These are phyloP conservation scores for Barbatosphaeria neglecta DNA, from an alignment of 495 filamentous ascomycete species.

Conservation along the genomic window DNA sequence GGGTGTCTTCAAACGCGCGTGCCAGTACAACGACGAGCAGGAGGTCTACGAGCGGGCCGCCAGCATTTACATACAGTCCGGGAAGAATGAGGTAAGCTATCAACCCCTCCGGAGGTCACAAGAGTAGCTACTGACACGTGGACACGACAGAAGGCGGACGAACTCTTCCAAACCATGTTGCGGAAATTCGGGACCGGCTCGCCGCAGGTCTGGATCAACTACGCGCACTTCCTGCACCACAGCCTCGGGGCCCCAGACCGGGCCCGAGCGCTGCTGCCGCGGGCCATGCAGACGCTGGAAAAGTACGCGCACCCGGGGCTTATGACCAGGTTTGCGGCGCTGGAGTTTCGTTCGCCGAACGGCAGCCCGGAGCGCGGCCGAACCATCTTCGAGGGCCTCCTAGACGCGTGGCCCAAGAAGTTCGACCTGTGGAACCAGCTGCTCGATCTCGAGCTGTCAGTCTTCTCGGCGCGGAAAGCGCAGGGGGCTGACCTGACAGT, in stretches of 20 bases:
- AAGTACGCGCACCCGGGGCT: conserved; percentile 59
- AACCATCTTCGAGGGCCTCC: conserved; percentile 83
- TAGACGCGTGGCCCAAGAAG: conserved; percentile 75
- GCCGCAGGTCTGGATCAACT: conserved; percentile 81
- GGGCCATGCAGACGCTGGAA: conserved; percentile 73
- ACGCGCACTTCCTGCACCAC: conserved; percentile 81
- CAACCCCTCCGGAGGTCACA: background rate
- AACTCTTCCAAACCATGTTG: conserved; percentile 70
- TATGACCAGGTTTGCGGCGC: conserved; percentile 73
- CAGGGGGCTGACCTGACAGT: conserved; percentile 43
- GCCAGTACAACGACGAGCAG: conserved; percentile 83
- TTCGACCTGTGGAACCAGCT: conserved; percentile 88
- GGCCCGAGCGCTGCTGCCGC: conserved; percentile 68
- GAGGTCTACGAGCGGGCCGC: conserved; percentile 82
- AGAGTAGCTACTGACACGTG: conserved; percentile 13
- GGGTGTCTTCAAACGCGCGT: conserved; percentile 82
- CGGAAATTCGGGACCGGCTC: conserved; percentile 77
- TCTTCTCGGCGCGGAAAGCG: conserved; percentile 18
- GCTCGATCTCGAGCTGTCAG: conserved; percentile 66
- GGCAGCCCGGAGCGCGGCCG: conserved; percentile 86
- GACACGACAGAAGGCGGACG: conserved; percentile 78
- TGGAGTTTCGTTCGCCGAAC: conserved; percentile 76
- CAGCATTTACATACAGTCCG: conserved; percentile 88
- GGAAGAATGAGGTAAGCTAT: conserved; percentile 53
- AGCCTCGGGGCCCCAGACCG: conserved; percentile 54